phyloP scores from a whole-genome alignment of 176 grass and related monocot species.

The Dactylis glomerata region DNA sequence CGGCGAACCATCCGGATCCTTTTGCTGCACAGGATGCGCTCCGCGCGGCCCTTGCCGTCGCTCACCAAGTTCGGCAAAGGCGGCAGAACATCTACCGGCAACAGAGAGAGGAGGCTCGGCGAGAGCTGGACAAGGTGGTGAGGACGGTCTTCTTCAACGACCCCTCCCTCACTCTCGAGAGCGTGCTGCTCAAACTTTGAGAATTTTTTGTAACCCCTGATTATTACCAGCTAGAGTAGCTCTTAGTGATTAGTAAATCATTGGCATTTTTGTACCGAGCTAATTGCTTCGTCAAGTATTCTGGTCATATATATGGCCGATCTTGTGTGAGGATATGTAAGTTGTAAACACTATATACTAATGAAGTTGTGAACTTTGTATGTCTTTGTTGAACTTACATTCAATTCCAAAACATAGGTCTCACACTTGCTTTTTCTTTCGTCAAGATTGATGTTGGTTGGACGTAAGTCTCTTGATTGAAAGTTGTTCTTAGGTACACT shows the following conservation, averaged over 20 bases:
- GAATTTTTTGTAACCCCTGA: background rate
- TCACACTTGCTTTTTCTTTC: too few species aligned
- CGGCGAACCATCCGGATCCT: background rate
- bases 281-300: background rate
- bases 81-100: background rate
- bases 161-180: constrained; percentile 12
- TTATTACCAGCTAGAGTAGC: too few species aligned
- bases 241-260: background rate
- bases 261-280: background rate
- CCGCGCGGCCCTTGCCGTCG: background rate
- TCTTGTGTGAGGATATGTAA: background rate
- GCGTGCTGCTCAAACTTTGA: constrained; percentile 20
- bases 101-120: constrained; percentile 21
- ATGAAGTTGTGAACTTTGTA: background rate
- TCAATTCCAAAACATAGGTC: too few species aligned
- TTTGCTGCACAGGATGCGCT: background rate
- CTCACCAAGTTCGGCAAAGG: background rate
- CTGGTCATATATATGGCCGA: too few species aligned
- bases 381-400: too few species aligned
- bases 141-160: constrained; percentile 46
- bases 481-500: too few species aligned
- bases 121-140: constrained; percentile 22
- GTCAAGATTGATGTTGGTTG: too few species aligned
- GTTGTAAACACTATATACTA: background rate
- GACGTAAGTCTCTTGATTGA: too few species aligned